Evolutionary conservation across 2,329 filamentous ascomycete species (phyloP).

Genomic region (Claviceps sp.): DNA sequence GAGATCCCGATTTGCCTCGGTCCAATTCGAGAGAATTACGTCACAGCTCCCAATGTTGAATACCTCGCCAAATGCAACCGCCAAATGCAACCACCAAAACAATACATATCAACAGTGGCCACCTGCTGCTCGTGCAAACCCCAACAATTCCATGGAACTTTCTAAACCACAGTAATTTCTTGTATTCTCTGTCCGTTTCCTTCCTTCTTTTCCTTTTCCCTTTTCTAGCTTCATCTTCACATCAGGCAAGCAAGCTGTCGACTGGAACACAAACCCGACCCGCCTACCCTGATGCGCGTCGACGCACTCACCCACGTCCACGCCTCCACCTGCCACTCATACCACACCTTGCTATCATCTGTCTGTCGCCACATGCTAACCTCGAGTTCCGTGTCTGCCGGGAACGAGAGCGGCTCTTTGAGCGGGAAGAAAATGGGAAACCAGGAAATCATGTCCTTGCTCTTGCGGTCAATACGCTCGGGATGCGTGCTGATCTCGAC

Average conservation of each 20-base stretch:
- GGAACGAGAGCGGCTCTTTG: constrained; percentile 79
- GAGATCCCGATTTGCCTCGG: too few relatives aligned
- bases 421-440: constrained; percentile 97
- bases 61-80: too few relatives aligned
- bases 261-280: constrained; percentile 55
- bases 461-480: constrained; percentile 82
- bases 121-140: too few relatives aligned
- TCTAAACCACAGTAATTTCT: neutral
- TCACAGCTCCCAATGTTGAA: too few relatives aligned
- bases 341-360: constrained; percentile 93
- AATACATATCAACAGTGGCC: too few relatives aligned
- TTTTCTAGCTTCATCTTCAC: constrained; percentile 24
- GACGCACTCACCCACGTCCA: constrained; percentile 52
- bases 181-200: neutral
- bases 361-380: constrained; percentile 95
- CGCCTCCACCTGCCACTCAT: constrained; percentile 91
- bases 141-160: neutral
- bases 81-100: too few relatives aligned
- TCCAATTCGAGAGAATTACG: too few relatives aligned
- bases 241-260: constrained; percentile 58
- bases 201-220: neutral
- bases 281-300: constrained; percentile 50
- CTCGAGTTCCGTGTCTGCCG: constrained; percentile 71
- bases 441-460: constrained; percentile 97
- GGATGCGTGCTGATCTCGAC: constrained; percentile 89